Conservation (phyloP, 2,329 filamentous ascomycete species). For the Septoria petroselini region DNA sequence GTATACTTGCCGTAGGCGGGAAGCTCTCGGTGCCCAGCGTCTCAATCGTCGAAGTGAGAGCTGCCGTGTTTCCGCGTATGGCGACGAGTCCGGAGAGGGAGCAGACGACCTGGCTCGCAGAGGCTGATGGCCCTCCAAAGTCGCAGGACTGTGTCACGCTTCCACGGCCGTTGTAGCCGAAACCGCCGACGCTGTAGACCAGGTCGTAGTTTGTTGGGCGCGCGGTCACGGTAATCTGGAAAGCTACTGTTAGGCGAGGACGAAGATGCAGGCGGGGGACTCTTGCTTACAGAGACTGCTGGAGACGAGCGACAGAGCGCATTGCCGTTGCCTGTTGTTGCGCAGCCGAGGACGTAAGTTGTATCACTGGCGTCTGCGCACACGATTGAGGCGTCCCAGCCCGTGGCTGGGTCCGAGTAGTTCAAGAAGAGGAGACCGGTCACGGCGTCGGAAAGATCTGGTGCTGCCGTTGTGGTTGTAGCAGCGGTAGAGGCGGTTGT, state of each 20-base stretch:
- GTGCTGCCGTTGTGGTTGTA: background rate
- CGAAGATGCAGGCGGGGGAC: background rate
- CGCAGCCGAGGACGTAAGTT: slow-evolving; percentile 7
- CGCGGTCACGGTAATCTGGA: slow-evolving; percentile 7
- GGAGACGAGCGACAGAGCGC: background rate
- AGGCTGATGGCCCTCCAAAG: background rate
- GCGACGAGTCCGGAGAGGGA: background rate
- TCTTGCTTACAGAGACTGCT: background rate
- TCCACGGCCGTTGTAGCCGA: too few species aligned
- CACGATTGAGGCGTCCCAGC: slow-evolving; percentile 6
- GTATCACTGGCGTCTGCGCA: slow-evolving; percentile 4
- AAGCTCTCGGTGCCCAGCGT: background rate
- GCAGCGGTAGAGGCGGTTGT: background rate
- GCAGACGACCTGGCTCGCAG: background rate
- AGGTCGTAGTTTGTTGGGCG: slow-evolving; percentile 4
- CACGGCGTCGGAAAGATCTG: background rate
- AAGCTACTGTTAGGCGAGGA: background rate
- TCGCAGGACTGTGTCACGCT: slow-evolving; percentile 7
- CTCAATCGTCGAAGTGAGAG: background rate
- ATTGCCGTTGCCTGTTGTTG: background rate
- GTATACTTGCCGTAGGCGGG: background rate
- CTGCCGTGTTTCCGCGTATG: background rate
- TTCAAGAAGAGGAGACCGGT: slow-evolving; percentile 3
- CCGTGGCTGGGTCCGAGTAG: background rate
- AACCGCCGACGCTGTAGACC: background rate